A percentile compares a stretch with the other conserved stretches of the same genome.
These are phyloP conservation scores for Melaleuca quinquenervia DNA, from an alignment of 345 rosid genomes.

Conservation along the genomic window DNA sequence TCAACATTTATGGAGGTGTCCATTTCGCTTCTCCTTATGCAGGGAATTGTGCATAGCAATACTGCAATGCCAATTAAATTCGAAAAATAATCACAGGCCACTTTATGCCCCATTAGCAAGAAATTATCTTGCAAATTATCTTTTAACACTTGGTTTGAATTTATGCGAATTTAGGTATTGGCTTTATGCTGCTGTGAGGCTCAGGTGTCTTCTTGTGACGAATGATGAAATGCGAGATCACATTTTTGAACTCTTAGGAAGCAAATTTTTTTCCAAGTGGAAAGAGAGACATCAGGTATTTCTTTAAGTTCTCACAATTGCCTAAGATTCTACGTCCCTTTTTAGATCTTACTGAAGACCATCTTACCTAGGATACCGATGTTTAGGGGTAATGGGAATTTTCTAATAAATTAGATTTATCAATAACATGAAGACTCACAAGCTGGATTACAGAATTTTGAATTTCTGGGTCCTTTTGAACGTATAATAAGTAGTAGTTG, in stretches of 20 bases:
- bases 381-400: not conserved
- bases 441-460: not conserved
- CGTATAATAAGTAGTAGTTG: not conserved
- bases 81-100: not conserved
- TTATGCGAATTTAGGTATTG: constrained; percentile 47
- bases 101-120: not conserved
- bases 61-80: not conserved
- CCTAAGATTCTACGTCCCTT: not conserved
- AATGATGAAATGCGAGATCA: constrained; percentile 98
- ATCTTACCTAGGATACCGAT: not conserved
- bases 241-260: constrained; percentile 75
- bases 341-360: not conserved
- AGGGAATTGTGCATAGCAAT: not conserved
- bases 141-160: not conserved
- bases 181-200: constrained; percentile 78
- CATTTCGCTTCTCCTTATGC: not conserved
- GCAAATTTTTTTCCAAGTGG: constrained; percentile 63
- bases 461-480: not conserved
- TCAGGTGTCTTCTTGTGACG: constrained; percentile 70
- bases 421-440: not conserved
- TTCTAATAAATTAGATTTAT: not conserved
- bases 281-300: constrained; percentile 82
- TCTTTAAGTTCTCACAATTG: not conserved
- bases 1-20: not conserved
- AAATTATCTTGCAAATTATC: not conserved